Conservation (phyloP, 2,329 filamentous ascomycete genomes). For the Metarhizium guizhouense region DNA sequence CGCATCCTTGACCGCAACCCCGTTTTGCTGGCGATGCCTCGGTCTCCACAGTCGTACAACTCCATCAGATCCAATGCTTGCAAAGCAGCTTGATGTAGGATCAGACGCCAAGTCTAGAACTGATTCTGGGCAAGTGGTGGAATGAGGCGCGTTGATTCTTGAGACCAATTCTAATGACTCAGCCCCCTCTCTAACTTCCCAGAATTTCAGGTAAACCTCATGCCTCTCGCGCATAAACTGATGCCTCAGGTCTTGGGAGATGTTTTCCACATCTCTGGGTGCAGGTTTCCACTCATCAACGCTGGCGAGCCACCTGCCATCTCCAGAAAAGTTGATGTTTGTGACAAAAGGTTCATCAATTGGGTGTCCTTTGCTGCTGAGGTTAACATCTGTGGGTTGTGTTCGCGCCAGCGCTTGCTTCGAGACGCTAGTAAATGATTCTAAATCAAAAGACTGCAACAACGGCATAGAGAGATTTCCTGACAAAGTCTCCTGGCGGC, state of each 20-base stretch:
- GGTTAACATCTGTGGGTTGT: constrained; percentile 73
- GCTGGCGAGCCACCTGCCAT: constrained; percentile 85
- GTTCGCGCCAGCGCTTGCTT: constrained; percentile 85
- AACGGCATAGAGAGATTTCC: constrained; percentile 42
- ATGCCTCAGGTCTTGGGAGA: constrained; percentile 25
- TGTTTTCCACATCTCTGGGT: constrained; percentile 51
- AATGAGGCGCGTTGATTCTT: constrained; percentile 76
- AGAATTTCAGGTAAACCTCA: constrained; percentile 86
- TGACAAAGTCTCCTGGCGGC: constrained; percentile 47
- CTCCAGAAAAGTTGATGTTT: constrained; percentile 63
- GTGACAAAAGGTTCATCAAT: constrained; percentile 73
- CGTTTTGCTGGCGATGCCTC: constrained; percentile 58
- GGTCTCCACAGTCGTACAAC: constrained; percentile 75
- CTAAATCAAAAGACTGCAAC: constrained; percentile 82
- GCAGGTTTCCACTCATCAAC: constrained; percentile 86
- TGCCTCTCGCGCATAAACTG: constrained; percentile 43
- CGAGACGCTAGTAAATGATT: constrained; percentile 65
- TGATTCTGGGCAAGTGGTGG: constrained; percentile 41
- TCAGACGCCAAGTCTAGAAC: constrained; percentile 69
- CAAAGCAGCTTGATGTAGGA: constrained; percentile 62
- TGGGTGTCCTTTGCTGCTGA: constrained; percentile 59
- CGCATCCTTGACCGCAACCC: constrained; percentile 52
- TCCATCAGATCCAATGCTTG: constrained; percentile 76
- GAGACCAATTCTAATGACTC: constrained; percentile 67
- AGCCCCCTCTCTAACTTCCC: constrained; percentile 55